A percentile compares a stretch with the other conserved stretches of the same genome.
phyloP scores from a whole-genome alignment of 2,329 filamentous ascomycete species.

The Furcasterigmium sp. region DNA sequence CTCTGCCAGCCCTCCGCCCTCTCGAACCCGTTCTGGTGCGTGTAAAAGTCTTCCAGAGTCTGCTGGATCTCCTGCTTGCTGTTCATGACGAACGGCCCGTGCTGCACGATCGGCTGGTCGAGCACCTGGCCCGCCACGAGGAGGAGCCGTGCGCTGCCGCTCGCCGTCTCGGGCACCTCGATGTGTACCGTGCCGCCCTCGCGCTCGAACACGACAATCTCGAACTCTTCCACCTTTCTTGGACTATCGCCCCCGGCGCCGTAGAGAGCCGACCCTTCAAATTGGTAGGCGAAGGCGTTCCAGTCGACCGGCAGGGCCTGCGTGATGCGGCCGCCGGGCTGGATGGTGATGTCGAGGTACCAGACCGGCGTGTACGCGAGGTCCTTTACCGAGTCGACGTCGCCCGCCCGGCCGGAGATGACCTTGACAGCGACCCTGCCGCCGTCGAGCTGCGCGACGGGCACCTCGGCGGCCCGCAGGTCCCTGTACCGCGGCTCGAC shows the following conservation, averaged over 20 bases:
- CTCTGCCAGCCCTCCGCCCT: slow-evolving; percentile 72
- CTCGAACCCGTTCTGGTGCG: slow-evolving; percentile 71
- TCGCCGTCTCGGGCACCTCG: slow-evolving; percentile 60
- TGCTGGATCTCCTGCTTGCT: slow-evolving; percentile 67
- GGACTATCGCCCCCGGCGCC: slow-evolving; percentile 44
- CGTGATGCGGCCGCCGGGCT: slow-evolving; percentile 70
- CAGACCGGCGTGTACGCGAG: slow-evolving; percentile 94
- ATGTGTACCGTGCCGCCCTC: slow-evolving; percentile 70
- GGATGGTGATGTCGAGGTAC: slow-evolving; percentile 80
- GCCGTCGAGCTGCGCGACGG: slow-evolving; percentile 61
- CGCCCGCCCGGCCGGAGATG: slow-evolving; percentile 82
- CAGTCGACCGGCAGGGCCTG: slow-evolving; percentile 75
- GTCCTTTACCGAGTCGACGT: slow-evolving; percentile 81
- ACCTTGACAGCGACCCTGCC: slow-evolving; percentile 81
- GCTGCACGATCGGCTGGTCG: slow-evolving; percentile 75
- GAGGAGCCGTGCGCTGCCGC: slow-evolving; percentile 55
- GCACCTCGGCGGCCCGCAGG: slow-evolving; percentile 73
- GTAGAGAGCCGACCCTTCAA: slow-evolving; percentile 67
- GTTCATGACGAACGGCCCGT: slow-evolving; percentile 75
- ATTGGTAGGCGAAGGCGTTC: slow-evolving; percentile 85
- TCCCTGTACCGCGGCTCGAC: slow-evolving; percentile 94
- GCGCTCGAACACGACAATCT: slow-evolving; percentile 84
- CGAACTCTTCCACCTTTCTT: slow-evolving; percentile 59
- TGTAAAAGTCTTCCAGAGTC: slow-evolving; percentile 71
- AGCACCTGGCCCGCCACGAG: slow-evolving; percentile 73